Percentiles rank a stretch among this genome's conserved stretches.
These are phyloP conservation scores for Paraconiothyrium brasiliense DNA, from an alignment of 2,329 filamentous ascomycete species.

Conservation along the genomic window DNA sequence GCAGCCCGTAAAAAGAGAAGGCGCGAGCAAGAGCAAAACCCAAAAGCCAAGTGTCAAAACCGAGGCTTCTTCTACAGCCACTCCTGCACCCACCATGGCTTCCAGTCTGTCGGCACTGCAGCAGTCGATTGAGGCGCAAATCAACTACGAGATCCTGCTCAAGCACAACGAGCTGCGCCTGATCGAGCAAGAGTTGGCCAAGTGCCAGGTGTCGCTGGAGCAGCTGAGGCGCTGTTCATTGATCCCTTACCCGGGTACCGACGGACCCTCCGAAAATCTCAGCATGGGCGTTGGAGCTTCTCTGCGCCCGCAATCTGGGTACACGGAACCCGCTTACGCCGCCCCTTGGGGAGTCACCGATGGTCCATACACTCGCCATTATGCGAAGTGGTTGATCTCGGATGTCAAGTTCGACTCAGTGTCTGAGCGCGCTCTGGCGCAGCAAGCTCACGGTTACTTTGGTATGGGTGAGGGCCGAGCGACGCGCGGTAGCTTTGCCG, in stretches of 20 bases:
- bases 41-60: conserved; percentile 35
- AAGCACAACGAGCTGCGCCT: conserved; percentile 95
- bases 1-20: conserved; percentile 42
- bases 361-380: conserved; percentile 93
- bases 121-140: conserved; percentile 82
- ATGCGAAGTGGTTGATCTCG: conserved; percentile 92
- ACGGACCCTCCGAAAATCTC: conserved; percentile 73
- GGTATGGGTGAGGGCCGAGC: conserved; percentile 72
- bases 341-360: conserved; percentile 90
- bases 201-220: conserved; percentile 92
- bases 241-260: conserved; percentile 84
- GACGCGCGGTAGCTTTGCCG: conserved; percentile 78
- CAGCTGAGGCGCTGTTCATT: conserved; percentile 92
- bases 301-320: conserved; percentile 68
- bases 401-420: conserved; percentile 81
- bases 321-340: conserved; percentile 76
- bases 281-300: conserved; percentile 78
- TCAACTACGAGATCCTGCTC: conserved; percentile 88
- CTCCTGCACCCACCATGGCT: conserved; percentile 36
- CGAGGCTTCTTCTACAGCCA: conserved; percentile 31
- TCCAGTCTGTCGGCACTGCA: conserved; percentile 62
- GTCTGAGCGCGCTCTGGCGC: conserved; percentile 47
- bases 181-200: conserved; percentile 95
- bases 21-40: conserved; percentile 39
- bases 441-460: conserved; percentile 49